Conservation (phyloP, 1,139 yeast species). For the Yamadazyma sp. region DNA sequence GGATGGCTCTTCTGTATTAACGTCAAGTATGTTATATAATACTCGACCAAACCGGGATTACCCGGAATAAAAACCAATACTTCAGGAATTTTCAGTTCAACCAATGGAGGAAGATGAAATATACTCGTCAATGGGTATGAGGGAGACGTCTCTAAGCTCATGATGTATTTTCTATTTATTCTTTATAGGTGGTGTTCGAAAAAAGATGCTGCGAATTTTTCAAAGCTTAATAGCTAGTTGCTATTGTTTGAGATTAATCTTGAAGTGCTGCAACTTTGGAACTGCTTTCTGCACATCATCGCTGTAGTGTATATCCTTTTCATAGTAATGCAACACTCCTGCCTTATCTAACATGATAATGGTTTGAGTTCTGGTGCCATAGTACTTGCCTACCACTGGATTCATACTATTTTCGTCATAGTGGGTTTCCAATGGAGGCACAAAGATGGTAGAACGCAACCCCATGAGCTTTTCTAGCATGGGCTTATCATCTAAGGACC, state of each 20-base stretch:
- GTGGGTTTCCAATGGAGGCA: conserved; percentile 56
- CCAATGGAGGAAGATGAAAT: conserved; percentile 22
- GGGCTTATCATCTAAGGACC: conserved; percentile 20
- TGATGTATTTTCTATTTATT: background rate
- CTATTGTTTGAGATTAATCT: conserved; percentile 9
- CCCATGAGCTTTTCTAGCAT: conserved; percentile 37
- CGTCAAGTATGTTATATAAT: conserved; percentile 51
- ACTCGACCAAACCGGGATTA: conserved; percentile 65
- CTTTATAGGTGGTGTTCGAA: background rate
- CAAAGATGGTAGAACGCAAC: conserved; percentile 62
- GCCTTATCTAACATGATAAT: conserved; percentile 58
- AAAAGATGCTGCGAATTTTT: conserved; percentile 1
- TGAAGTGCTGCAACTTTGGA: conserved; percentile 3
- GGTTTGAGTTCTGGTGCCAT: conserved; percentile 92
- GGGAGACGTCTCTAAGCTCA: conserved; percentile 18
- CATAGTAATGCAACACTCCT: conserved; percentile 44
- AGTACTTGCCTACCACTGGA: conserved; percentile 47
- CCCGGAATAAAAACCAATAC: conserved; percentile 62
- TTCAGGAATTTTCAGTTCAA: conserved; percentile 8
- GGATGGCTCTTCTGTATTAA: conserved; percentile 45
- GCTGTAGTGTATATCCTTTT: conserved; percentile 32
- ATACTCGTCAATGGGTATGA: conserved; percentile 27
- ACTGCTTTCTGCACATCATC: conserved; percentile 16
- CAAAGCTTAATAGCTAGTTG: conserved; percentile 9
- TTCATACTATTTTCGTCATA: conserved; percentile 7